Evolutionary conservation across 1,284 basidiomycete genomes (phyloP), one percentile per base, ranked within the genome.

Genomic region (Agaricales sp.): DNA sequence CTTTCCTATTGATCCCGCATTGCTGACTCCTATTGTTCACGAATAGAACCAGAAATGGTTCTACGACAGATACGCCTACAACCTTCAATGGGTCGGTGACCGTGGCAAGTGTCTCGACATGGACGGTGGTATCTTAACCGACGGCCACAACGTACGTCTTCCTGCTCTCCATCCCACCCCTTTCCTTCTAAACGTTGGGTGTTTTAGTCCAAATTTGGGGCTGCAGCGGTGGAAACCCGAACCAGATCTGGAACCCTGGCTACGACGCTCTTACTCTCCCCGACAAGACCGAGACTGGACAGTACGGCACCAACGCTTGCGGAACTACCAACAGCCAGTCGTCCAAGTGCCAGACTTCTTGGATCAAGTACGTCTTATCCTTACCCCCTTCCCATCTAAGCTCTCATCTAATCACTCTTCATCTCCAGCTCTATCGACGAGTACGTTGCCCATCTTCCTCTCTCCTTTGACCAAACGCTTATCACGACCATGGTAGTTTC

Each of bases 401-500:
- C 16, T 61, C 53, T 44, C 57, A 46, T 43, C 39, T 41, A 20
- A 41, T 20, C n/a, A 41, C 18, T 4, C 30, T n/a, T 35, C n/a
- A 8, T 8, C 13, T 16, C 18, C 19, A 41, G 39, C 16, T 41
- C 39, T 20, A 41, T 41, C 13, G 16, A 41, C 39, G 39, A 52
- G 37, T 49, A 19, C 49, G n/a, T 38, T 26, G 14, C n/a, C 20
- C 3, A 43, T 13, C 20, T 8, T 11, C 21, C 37, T 48, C 20
- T 25, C 48, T n/a, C 39, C 13, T 25, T 43, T 45, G 26, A 4
- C 38, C 2, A 38, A 71, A 70, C 58, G 71, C 70, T 22, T 70
- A 14, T 63, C 58, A n/a, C n/a, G n/a, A n/a, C n/a, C n/a, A n/a
- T n/a, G n/a, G n/a, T 60, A 82, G 84, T 59, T 84, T 80, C 62